Evolutionary conservation across 306 rosid species (phyloP).

Genomic region (Arachis stenosperma): DNA sequence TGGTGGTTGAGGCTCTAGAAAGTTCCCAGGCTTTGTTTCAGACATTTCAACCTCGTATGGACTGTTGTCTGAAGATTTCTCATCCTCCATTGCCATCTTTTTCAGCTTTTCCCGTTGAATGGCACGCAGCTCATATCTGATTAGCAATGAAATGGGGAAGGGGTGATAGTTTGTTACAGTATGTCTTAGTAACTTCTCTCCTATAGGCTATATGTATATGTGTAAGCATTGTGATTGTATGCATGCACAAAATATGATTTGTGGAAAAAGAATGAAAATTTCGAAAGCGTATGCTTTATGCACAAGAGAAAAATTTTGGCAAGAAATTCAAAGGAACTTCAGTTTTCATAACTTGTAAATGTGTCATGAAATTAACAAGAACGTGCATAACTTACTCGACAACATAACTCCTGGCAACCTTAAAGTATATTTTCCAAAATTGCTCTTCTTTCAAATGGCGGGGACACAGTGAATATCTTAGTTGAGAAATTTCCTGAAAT

Average conservation of each 20-base stretch:
- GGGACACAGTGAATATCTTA: slow-evolving; percentile 85
- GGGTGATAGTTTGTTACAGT: slow-evolving; percentile 21
- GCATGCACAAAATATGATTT: background rate
- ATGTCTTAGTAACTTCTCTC: slow-evolving; percentile 8
- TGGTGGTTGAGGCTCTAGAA: slow-evolving; percentile 41
- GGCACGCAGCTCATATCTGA: slow-evolving; percentile 82
- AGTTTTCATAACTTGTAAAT: slow-evolving; percentile 10
- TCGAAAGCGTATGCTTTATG: slow-evolving; percentile 13
- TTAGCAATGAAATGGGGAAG: slow-evolving; percentile 20
- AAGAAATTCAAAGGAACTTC: background rate
- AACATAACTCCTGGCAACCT: slow-evolving; percentile 72
- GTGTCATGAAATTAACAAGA: slow-evolving; percentile 19
- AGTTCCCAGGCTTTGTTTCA: slow-evolving; percentile 56
- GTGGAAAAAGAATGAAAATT: background rate
- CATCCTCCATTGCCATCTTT: slow-evolving; percentile 61
- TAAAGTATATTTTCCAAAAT: slow-evolving; percentile 86
- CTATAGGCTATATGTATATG: background rate
- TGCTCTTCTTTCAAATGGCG: slow-evolving; percentile 81
- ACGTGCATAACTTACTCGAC: slow-evolving; percentile 62
- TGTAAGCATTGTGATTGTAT: slow-evolving; percentile 24
- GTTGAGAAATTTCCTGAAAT: slow-evolving; percentile 79
- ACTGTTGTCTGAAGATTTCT: slow-evolving; percentile 52
- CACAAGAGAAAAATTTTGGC: background rate
- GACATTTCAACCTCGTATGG: slow-evolving; percentile 82
- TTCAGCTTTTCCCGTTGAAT: slow-evolving; percentile 61